phyloP scores from a whole-genome alignment of 768 basidiomycete species.

The Russula lepida region DNA sequence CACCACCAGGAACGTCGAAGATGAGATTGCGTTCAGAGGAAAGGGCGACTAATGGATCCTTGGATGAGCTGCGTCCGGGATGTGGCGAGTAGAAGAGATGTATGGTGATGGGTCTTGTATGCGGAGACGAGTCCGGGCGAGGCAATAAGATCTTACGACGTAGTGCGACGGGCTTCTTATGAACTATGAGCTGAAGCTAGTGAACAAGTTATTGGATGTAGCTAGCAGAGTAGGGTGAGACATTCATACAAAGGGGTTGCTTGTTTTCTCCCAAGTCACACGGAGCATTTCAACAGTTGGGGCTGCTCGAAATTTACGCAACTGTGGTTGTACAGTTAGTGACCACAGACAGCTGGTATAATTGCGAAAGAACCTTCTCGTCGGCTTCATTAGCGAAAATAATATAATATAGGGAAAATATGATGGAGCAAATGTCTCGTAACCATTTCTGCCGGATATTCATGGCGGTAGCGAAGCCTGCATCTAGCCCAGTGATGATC shows the following conservation, averaged over 20 bases:
- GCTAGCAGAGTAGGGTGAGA: conserved; percentile 2
- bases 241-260: conserved; percentile 74
- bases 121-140: conserved; percentile 66
- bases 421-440: conserved; percentile 73
- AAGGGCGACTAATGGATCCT: conserved; percentile 38
- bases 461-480: conserved; percentile 96
- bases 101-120: conserved; percentile 73
- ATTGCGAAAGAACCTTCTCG: conserved; percentile 65
- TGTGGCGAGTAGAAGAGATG: conserved; percentile 76
- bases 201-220: conserved; percentile 16
- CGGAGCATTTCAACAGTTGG: conserved; percentile 96
- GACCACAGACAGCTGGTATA: neutral
- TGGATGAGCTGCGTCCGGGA: conserved; percentile 42
- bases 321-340: conserved; percentile 36
- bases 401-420: conserved; percentile 88
- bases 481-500: conserved; percentile 90
- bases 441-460: conserved; percentile 86
- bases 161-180: conserved; percentile 53
- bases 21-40: conserved; percentile 51
- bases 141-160: conserved; percentile 74
- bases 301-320: conserved; percentile 84
- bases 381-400: conserved; percentile 85
- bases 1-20: conserved; percentile 91
- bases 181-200: conserved; percentile 60
- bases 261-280: conserved; percentile 93